A percentile compares a stretch with the other conserved stretches of the same genome.
These are phyloP conservation scores for Aplosporella prunicola DNA, from an alignment of 2,329 filamentous ascomycete genomes.

Conservation along the genomic window DNA sequence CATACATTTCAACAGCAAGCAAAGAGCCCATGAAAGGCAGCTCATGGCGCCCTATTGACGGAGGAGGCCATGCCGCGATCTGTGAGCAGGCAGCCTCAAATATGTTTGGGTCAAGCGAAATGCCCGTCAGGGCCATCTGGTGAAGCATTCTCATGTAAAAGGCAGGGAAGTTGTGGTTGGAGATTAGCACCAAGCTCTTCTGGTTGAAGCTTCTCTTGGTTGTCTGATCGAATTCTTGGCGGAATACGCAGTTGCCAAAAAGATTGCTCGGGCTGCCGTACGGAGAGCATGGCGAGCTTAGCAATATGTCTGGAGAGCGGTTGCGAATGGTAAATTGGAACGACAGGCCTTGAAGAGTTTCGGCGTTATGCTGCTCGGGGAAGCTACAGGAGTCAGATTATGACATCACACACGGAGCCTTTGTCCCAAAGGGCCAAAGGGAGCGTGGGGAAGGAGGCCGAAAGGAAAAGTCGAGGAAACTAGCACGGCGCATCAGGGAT, in stretches of 20 bases:
- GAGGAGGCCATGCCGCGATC: conserved; percentile 28
- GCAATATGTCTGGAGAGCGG: conserved; percentile 48
- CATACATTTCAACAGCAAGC: conserved; percentile 28
- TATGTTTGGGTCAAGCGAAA: conserved; percentile 30
- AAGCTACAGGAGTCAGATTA: conserved; percentile 24
- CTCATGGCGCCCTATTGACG: conserved; percentile 27
- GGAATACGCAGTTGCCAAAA: conserved; percentile 30
- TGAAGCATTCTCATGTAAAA: conserved; percentile 28
- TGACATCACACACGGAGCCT: no score
- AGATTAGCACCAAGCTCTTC: conserved; percentile 30
- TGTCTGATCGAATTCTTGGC: conserved; percentile 31
- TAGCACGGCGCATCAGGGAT: no score
- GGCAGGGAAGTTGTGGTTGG: conserved; percentile 30
- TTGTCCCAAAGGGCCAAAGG: no score
- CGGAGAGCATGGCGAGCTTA: conserved; percentile 29
- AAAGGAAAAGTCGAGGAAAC: no score
- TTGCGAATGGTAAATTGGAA: conserved; percentile 34
- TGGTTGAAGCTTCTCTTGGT: conserved; percentile 37
- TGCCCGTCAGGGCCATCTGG: conserved; percentile 27
- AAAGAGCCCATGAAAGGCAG: conserved; percentile 31
- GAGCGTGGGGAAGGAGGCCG: no score
- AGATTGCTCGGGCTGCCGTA: conserved; percentile 29
- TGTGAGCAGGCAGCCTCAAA: conserved; percentile 29
- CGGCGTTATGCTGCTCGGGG: conserved; percentile 33
- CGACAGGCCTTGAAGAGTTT: conserved; percentile 28